phyloP scores from a whole-genome alignment of 805 yeast species.

The Pichia sporocuriosa region DNA sequence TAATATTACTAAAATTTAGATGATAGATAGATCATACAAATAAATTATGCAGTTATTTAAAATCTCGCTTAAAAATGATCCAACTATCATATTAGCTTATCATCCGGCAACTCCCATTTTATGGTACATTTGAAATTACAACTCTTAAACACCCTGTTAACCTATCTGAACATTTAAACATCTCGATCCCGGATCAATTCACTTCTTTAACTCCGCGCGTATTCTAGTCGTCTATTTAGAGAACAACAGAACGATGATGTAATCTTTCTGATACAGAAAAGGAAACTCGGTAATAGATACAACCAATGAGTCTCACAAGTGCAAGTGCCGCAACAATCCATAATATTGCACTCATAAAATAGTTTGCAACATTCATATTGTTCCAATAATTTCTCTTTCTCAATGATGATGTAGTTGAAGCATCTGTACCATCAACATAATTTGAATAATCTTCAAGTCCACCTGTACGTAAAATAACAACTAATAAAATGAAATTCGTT shows the following conservation, averaged over 20 bases:
- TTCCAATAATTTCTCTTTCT: slow-evolving; percentile 18
- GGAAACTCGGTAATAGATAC: slow-evolving; percentile 41
- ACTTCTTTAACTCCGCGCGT: neutral
- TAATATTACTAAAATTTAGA: too few species aligned
- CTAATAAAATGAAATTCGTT: slow-evolving; percentile 71
- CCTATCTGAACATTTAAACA: too few species aligned
- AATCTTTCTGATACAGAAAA: slow-evolving; percentile 18
- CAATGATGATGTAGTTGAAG: slow-evolving; percentile 23
- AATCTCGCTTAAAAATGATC: too few species aligned
- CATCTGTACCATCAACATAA: slow-evolving; percentile 13
- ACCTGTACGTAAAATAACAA: slow-evolving; percentile 76
- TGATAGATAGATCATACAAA: too few species aligned
- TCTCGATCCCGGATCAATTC: too few species aligned
- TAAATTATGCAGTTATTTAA: too few species aligned
- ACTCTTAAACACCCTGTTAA: too few species aligned
- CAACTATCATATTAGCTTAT: too few species aligned
- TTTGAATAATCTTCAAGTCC: slow-evolving; percentile 47
- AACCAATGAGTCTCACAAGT: slow-evolving; percentile 68
- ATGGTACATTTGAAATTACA: too few species aligned
- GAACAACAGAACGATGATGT: slow-evolving; percentile 13
- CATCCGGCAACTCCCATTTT: too few species aligned
- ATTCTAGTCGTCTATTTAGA: too few species aligned
- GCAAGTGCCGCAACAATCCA: slow-evolving; percentile 93
- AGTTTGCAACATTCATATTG: slow-evolving; percentile 20
- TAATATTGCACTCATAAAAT: slow-evolving; percentile 74